Evolutionary conservation across 1,284 basidiomycete genomes (phyloP).

Genomic region (Trichosporon sp.): DNA sequence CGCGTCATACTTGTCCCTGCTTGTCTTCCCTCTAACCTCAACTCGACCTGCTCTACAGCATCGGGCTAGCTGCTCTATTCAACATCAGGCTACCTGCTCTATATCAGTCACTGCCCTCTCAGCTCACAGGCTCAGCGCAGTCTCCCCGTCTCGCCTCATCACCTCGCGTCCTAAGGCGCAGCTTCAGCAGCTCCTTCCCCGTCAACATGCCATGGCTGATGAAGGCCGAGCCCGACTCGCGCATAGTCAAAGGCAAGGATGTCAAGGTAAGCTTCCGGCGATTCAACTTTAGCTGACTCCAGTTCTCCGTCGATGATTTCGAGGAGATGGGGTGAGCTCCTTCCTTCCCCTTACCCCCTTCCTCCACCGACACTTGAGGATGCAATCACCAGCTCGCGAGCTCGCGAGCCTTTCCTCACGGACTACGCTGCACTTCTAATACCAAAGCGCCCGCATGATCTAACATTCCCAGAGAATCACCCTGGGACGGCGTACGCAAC

Average conservation of each 20-base stretch:
- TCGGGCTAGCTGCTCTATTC: too few relatives aligned
- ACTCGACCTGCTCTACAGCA: too few relatives aligned
- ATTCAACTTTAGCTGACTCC: neutral
- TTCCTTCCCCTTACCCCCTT: neutral
- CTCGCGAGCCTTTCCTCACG: too few relatives aligned
- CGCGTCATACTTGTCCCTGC: neutral
- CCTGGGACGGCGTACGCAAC: conserved; percentile 79
- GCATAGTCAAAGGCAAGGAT: conserved; percentile 81
- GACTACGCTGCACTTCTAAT: too few relatives aligned
- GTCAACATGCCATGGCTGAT: conserved; percentile 62
- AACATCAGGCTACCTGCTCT: too few relatives aligned
- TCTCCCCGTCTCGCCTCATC: too few relatives aligned
- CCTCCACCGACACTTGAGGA: too few relatives aligned
- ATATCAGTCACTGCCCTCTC: too few relatives aligned
- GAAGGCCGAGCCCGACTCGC: conserved; percentile 85
- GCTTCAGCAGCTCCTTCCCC: neutral
- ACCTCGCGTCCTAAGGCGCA: neutral
- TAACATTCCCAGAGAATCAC: conserved; percentile 54
- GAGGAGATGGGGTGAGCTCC: conserved; percentile 55
- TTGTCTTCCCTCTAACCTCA: neutral
- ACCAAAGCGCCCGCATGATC: neutral
- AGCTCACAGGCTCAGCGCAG: too few relatives aligned
- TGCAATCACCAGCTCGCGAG: too few relatives aligned
- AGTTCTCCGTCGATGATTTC: conserved; percentile 91
- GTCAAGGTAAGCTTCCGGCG: conserved; percentile 62